Percentiles rank a stretch among this genome's conserved stretches.
phyloP scores from a whole-genome alignment of 129 eudicot genomes.

The Lactuca saligna region DNA sequence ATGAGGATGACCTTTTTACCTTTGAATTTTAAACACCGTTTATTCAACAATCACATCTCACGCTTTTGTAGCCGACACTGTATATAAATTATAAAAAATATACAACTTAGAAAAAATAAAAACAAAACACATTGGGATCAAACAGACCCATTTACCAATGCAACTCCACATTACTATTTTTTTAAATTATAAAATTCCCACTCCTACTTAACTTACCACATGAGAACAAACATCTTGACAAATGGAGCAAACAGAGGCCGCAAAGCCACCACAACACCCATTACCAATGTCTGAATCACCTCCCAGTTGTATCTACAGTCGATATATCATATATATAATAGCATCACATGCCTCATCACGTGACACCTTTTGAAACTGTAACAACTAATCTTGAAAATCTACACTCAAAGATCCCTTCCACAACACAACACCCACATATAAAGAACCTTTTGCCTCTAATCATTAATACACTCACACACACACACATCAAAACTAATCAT shows the following conservation, averaged over 20 bases:
- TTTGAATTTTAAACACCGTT: neutral
- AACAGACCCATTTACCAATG: conserved; percentile 9
- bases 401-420: conserved; percentile 74
- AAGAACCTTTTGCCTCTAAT: conserved; percentile 16
- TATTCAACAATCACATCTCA: neutral
- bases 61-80: conserved; percentile 15
- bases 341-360: conserved; percentile 54
- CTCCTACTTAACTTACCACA: neutral
- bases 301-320: too few relatives aligned
- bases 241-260: conserved; percentile 13
- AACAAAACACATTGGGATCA: neutral
- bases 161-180: conserved; percentile 7
- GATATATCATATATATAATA: conserved; percentile 9
- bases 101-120: neutral
- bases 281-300: conserved; percentile 17
- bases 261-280: conserved; percentile 21
- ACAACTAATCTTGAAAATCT: conserved; percentile 37
- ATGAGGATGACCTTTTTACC: neutral
- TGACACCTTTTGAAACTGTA: conserved; percentile 44
- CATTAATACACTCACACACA: neutral
- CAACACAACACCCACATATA: conserved; percentile 30
- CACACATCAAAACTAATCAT: conserved; percentile 12
- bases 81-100: neutral
- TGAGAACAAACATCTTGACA: conserved; percentile 28
- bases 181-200: neutral